phyloP scores from a whole-genome alignment of 441 rosid genomes.

The Hura crepitans region DNA sequence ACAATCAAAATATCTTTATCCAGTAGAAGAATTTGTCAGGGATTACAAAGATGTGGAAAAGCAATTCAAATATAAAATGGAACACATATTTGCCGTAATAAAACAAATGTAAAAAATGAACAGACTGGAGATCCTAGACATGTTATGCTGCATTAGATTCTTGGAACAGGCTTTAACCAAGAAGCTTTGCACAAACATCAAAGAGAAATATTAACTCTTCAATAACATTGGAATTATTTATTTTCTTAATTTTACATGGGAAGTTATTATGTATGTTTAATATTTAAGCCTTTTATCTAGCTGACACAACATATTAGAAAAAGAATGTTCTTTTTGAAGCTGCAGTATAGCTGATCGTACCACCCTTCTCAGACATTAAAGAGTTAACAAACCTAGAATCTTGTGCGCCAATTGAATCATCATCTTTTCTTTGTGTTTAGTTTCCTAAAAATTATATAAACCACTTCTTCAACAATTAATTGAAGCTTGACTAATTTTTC shows the following conservation, averaged over 20 bases:
- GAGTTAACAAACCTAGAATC: not conserved
- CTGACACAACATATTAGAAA: conserved; percentile 1
- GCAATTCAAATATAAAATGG: not conserved
- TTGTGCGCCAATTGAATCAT: not conserved
- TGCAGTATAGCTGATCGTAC: not conserved
- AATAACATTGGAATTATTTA: not conserved
- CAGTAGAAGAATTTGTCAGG: not conserved
- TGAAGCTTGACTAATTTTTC: conserved; percentile 1
- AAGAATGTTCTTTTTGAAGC: not conserved
- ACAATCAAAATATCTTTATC: not conserved
- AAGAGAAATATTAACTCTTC: not conserved
- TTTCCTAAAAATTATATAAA: not conserved
- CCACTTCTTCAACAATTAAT: not conserved
- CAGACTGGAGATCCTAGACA: not conserved
- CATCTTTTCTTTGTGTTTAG: not conserved
- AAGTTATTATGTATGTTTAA: not conserved
- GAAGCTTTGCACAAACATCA: not conserved
- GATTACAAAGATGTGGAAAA: not conserved
- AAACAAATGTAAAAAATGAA: not conserved
- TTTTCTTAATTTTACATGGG: not conserved
- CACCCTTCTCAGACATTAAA: not conserved
- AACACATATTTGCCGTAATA: not conserved
- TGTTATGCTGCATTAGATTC: not conserved
- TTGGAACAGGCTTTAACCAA: conserved; percentile 1
- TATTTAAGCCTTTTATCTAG: not conserved